Evolutionary conservation across 805 yeast genomes (phyloP), one percentile per base, ranked within the genome.

Genomic region (Pichia scutulata): DNA sequence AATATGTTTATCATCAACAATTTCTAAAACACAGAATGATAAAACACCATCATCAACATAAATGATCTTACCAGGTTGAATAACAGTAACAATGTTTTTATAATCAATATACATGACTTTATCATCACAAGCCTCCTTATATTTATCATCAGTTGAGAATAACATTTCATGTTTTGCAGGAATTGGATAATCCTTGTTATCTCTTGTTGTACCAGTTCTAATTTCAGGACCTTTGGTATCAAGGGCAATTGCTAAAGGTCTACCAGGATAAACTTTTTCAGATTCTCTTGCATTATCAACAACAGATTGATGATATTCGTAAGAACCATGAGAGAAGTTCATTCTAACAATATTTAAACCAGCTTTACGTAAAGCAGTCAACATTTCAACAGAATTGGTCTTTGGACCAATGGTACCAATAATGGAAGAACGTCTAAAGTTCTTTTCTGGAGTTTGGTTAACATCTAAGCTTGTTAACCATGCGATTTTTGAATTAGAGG

Each of bases 151-250:
- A 55, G 98, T 93, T 69, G 97, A 75, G 78, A 93, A 86, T 67
- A 76, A 81, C 95, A 93, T 86, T 71, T 85, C 92, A 72, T 89
- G 96, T 73, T 81, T 82, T 55, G 93, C 78, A 43, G 78, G 72
- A 65, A 93, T 86, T 65, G 96, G 85, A 73, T 73, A 89, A 69
- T 93, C 99, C 54, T 73, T 71, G 53, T 80, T 86, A 64, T 78
- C 87, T 57, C 73, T 70, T 62, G 99, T 93, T 71, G 89, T 82
- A 73, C 99, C 99, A 52, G 99, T 92, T 82, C 99, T 88, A 76
- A 93, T 93, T 77, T 93, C 99, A 57, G 99, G 99, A 62, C 99
- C 99, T 81, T 93, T 93, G 71, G 98, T 93, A 73, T 93, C 99
- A 64, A 93, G 82, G 58, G 99, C 99, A 72, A 93, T 90, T 55